A percentile compares a stretch with the other conserved stretches of the same genome.
Conservation (phyloP, 2,329 filamentous ascomycete genomes). For the Trichophyton rubrum region DNA sequence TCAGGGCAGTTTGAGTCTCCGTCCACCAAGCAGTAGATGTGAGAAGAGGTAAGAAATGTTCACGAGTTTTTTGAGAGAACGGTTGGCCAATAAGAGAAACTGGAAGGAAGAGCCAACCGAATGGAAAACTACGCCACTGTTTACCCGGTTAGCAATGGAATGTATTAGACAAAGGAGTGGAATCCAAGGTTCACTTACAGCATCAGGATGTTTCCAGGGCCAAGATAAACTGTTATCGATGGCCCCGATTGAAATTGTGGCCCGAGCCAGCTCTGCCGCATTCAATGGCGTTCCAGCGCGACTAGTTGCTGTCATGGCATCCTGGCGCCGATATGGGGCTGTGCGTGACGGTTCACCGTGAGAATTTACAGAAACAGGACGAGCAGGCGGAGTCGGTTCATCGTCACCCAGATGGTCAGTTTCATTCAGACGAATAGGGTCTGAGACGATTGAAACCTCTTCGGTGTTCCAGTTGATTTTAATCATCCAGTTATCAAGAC, state of each 20-base stretch:
- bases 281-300: conserved; percentile 42
- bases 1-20: conserved; percentile 76
- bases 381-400: conserved; percentile 41
- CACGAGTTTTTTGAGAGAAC: conserved; percentile 83
- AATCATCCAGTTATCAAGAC: conserved; percentile 99
- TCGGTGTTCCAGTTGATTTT: conserved; percentile 79
- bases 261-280: conserved; percentile 32
- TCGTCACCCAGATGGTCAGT: conserved; percentile 34
- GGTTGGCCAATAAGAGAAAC: conserved; percentile 92
- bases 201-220: conserved; percentile 98
- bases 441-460: conserved; percentile 72
- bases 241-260: conserved; percentile 67
- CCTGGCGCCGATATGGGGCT: conserved; percentile 59
- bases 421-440: conserved; percentile 57
- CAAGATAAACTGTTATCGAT: conserved; percentile 98
- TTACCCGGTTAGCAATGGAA: conserved; percentile 15
- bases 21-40: conserved; percentile 97
- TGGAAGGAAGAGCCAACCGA: conserved; percentile 94
- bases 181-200: conserved; percentile 37
- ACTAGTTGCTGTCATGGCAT: conserved; percentile 67
- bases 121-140: conserved; percentile 75
- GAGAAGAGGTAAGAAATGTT: conserved; percentile 89
- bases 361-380: conserved; percentile 47
- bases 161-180: conserved; percentile 24
- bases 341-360: conserved; percentile 22